These are phyloP conservation scores for Physcia stellaris DNA, from an alignment of 495 filamentous ascomycete genomes.

Conservation along the genomic window DNA sequence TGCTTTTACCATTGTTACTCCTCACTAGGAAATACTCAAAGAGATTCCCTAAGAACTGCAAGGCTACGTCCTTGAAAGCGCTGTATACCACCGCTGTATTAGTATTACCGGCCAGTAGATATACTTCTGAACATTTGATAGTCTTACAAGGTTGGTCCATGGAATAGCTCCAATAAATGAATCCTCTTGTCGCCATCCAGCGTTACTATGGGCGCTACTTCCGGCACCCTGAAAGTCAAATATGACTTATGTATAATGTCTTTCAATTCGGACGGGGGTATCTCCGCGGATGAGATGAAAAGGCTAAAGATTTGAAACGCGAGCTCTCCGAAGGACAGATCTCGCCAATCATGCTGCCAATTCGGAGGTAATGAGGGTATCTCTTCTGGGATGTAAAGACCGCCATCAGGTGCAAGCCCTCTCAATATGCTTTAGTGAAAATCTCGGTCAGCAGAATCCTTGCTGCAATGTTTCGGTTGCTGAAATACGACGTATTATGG, in stretches of 20 bases:
- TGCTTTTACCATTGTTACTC: conserved; percentile 56
- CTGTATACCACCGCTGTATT: neutral
- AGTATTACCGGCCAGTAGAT: conserved; percentile 4
- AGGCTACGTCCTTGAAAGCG: conserved; percentile 36
- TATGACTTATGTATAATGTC: conserved; percentile 70
- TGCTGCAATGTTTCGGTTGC: neutral
- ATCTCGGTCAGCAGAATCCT: too few relatives aligned
- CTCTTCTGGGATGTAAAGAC: conserved; percentile 79
- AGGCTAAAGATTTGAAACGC: conserved; percentile 63
- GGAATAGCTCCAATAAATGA: conserved; percentile 86
- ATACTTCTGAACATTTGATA: neutral
- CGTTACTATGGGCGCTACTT: conserved; percentile 59
- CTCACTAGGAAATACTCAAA: conserved; percentile 91
- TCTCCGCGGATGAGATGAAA: conserved; percentile 72
- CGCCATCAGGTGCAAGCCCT: conserved; percentile 76
- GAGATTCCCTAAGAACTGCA: conserved; percentile 86
- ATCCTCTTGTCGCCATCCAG: conserved; percentile 54
- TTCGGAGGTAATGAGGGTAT: conserved; percentile 49
- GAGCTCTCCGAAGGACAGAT: conserved; percentile 65
- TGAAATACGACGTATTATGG: neutral
- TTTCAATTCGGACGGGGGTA: conserved; percentile 65
- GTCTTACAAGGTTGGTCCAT: conserved; percentile 63
- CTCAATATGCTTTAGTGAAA: too few relatives aligned
- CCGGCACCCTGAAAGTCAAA: conserved; percentile 64
- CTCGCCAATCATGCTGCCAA: conserved; percentile 56